Base-by-base conservation (phyloP, 2,329 filamentous ascomycete species). In the Apiospora pterosperma region DNA sequence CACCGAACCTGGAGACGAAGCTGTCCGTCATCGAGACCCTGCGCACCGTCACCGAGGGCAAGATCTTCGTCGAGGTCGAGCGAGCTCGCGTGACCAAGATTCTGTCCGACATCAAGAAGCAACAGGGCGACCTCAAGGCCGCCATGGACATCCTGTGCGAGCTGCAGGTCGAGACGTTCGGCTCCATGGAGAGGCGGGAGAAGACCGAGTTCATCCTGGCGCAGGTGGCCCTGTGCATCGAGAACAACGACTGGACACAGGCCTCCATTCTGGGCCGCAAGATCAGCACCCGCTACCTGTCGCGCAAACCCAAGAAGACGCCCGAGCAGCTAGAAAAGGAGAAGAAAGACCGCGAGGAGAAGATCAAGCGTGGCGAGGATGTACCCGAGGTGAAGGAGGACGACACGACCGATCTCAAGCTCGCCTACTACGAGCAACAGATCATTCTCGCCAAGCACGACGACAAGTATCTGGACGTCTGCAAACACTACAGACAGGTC, bases 61-160 rank as follows among this genome's bases (percentile, higher is more conserved):
- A 99, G 91, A 99, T 99, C 77, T 99, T 99, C 74, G 95, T 99
- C 73, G 96, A 99, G 83, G 96, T 99, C 62, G 96, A 99, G 85
- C 90, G 96, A 71, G 96, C 96, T 69, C 92, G 96, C 71, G 90
- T 99, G 66, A 99, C 96, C 73, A 93, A 91, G 76, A 96, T 97
- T 69, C 85, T 99, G 14, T 98, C 96, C 62, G 89, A 97, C 79
- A 98, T 99, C 84, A 98, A 98, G 85, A 97, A 97, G 81, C 82
- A 92, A 69, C 93, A 98, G 80, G 95, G 94, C 69, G 95, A 99
- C 75, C 83, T 97, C 74, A 93, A 92, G 76, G 89, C 92, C 5
- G 96, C 96, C 36, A 90, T 92, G 63, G 95, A 98, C 72, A 96
- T 96, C 67, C 86, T 99, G 41, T 99, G 96, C 80, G 96, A 99